phyloP scores from a whole-genome alignment of 1,139 yeast species.

The Suhomyces terraborum region DNA sequence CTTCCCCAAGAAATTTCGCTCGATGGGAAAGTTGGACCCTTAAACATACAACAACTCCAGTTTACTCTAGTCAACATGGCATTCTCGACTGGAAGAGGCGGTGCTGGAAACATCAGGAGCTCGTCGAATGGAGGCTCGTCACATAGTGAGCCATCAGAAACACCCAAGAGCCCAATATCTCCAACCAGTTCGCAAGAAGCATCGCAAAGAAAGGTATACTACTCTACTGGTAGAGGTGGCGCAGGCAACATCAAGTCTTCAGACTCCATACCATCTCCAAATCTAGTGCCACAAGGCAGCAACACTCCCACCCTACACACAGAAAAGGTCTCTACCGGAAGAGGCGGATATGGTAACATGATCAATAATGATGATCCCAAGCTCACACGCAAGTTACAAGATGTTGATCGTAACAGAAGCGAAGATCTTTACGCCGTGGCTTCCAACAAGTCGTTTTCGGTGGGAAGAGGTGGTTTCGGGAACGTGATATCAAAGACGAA shows the following conservation, averaged over 20 bases:
- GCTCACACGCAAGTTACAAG: constrained; percentile 66
- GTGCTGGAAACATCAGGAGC: constrained; percentile 29
- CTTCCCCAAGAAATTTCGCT: constrained; percentile 12
- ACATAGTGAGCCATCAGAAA: neutral
- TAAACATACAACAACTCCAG: neutral
- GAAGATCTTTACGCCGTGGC: constrained; percentile 40
- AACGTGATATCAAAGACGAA: constrained; percentile 38
- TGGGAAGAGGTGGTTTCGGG: constrained; percentile 55
- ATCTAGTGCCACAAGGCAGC: constrained; percentile 59
- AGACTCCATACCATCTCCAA: constrained; percentile 51
- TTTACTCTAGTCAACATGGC: constrained; percentile 14
- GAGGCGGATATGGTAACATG: constrained; percentile 86
- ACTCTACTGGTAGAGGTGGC: constrained; percentile 81
- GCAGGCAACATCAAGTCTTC: constrained; percentile 67
- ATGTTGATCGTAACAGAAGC: constrained; percentile 50
- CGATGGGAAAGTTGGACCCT: constrained; percentile 4
- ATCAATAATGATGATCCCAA: constrained; percentile 62
- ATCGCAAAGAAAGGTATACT: constrained; percentile 38
- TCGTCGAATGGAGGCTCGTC: constrained; percentile 14
- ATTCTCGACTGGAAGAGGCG: constrained; percentile 29
- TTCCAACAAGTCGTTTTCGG: constrained; percentile 41
- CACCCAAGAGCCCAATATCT: constrained; percentile 8
- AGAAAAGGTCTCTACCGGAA: constrained; percentile 67
- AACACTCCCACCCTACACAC: constrained; percentile 63
- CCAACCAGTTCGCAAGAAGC: constrained; percentile 10